Evolutionary conservation across 1,284 basidiomycete genomes (phyloP), one percentile per base, ranked within the genome.

Genomic region (Ceratobasidium sp.): DNA sequence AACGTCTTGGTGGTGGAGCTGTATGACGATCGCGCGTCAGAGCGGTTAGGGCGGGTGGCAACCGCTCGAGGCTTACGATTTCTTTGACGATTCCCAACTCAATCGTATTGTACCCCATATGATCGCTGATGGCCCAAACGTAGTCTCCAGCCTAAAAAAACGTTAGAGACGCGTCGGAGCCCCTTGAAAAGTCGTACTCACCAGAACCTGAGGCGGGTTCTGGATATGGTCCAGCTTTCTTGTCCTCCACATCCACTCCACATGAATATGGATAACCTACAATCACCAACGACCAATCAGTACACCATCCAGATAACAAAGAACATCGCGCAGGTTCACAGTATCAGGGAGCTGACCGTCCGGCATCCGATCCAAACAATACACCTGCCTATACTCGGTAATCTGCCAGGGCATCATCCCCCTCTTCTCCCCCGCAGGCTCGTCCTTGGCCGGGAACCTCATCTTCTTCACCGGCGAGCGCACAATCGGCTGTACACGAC

Each of bases 361-460:
- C 5, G 63, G 63, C 63, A 66, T 41, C 47, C 63, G 63, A 54
- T 66, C 63, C 18, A 66, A 38, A 54, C 63, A 66, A 54, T 66
- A 66, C 26, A 66, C 63, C 47, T 66, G 47, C 4, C 63, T 47
- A 23, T 66, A 66, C 49, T 66, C 63, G 23, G 63, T 66, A 54
- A 66, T 66, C 47, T 66, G 63, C 63, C 63, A 66, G 4, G 63
- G 63, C 49, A 50, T 21, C 16, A 66, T 18, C 7, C 63, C 63
- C 54, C 38, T 57, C 30, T 35, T 28, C 11, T 30, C 8, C 11
- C 28, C 23, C 28, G 46, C 47, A 5, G 63, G 63, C 7, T 52
- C n/a, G 26, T 66, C 63, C 35, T 66, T 66, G 21, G 63, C 47
- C 32, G 47, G 47, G n/a, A 52, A 18, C 18, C 63, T 47, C 63